Conservation (phyloP, 1,139 yeast genomes). For the Zygotorulaspora mrakii region DNA sequence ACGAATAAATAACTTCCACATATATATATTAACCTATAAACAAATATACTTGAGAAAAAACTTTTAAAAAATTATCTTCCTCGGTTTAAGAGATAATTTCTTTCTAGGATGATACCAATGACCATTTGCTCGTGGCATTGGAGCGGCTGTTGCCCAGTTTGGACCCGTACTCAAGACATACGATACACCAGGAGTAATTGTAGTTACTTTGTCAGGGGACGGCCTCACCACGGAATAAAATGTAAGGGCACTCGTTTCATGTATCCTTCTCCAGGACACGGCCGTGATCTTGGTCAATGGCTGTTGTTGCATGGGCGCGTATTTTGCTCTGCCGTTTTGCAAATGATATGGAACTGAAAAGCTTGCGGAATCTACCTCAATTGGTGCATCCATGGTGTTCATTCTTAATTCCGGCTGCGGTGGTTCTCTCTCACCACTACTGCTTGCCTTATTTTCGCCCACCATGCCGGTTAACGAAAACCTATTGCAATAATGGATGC, state of each 20-base stretch:
- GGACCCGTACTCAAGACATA: slow-evolving; percentile 55
- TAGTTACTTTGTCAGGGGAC: slow-evolving; percentile 49
- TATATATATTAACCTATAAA: slow-evolving; percentile 7
- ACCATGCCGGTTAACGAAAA: slow-evolving; percentile 66
- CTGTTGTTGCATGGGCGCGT: slow-evolving; percentile 85
- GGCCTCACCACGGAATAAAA: slow-evolving; percentile 43
- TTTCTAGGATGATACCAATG: slow-evolving; percentile 43
- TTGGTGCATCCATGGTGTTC: slow-evolving; percentile 32
- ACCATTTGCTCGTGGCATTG: slow-evolving; percentile 52
- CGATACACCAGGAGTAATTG: slow-evolving; percentile 75
- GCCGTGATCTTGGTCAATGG: slow-evolving; percentile 67
- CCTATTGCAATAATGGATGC: slow-evolving; percentile 66
- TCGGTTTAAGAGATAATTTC: slow-evolving; percentile 36
- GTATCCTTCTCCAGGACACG: slow-evolving; percentile 53
- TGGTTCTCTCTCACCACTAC: slow-evolving; percentile 41
- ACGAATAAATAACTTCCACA: slow-evolving; percentile 5
- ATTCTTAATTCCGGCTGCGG: slow-evolving; percentile 44
- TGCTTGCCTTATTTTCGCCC: slow-evolving; percentile 47
- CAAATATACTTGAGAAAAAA: slow-evolving; percentile 1
- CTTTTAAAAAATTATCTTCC: slow-evolving; percentile 18
- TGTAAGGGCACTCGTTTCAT: slow-evolving; percentile 60
- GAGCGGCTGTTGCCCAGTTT: slow-evolving; percentile 67
- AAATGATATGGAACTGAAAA: slow-evolving; percentile 54
- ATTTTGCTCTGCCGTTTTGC: slow-evolving; percentile 68
- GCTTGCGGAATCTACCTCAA: slow-evolving; percentile 38